Evolutionary conservation across 257 asterid genomes (phyloP), one percentile per base, ranked within the genome.

Genomic region (Solanum chiquidenum): DNA sequence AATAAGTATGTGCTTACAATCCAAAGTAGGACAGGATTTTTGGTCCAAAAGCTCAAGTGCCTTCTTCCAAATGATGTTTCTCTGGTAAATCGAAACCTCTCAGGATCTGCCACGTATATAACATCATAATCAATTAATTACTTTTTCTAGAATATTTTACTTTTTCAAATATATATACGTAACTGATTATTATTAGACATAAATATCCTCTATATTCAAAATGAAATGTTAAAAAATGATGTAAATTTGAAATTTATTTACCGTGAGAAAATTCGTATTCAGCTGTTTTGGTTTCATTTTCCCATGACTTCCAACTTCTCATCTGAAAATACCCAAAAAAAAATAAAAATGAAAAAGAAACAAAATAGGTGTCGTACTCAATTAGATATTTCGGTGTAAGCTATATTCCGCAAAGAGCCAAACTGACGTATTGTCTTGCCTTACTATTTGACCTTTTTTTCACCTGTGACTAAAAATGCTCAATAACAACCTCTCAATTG

Each of bases 31-130:
- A 94, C 13, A 2, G 99, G 98, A n/a, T 92, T 91, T 87, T 90
- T 89, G 91, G 95, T 94, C 99, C 99, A 97, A 44, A 91, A 94
- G 90, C 92, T 95, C 94, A 97, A 71, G 89, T 97, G 99, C 80
- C 98, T 92, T 88, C 98, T 93, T n/a, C 99, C 99, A 60, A 96
- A 96, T 11, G 98, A 94, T 27, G 98, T 96, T 73, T 96, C 98
- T 89, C 98, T 93, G 0, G 99, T 98, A 88, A 96, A 96, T 77
- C 99, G 94, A 89, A 95, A 96, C 87, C 99, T 95, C 84, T 96
- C 98, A 0, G 99, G 98, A 91, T 96, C 99, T 96, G 90, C 42
- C 84, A 73, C 62, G 62, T 52, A 71, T 23, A 29, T 13, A 73
- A 86, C 4, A 44, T 16, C 2, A 86, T n/a, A 4, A 10, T 29